Evolutionary conservation across 768 basidiomycete genomes (phyloP), one percentile per base, ranked within the genome.

Genomic region (Russula foetens): DNA sequence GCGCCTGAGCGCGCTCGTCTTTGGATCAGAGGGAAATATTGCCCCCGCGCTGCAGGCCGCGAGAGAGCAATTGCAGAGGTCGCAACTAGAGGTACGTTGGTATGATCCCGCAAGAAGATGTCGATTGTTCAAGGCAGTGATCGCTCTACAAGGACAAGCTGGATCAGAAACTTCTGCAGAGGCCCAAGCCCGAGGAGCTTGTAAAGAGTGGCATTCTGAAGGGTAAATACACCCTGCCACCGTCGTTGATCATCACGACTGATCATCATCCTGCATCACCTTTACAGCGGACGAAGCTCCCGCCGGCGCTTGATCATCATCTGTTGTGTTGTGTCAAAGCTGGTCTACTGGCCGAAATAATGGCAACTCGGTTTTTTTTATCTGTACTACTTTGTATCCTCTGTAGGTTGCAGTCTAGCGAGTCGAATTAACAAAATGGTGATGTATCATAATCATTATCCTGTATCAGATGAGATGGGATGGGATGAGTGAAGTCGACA

Each of bases 141-240:
- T 39, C 35, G 11, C 17, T 21, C 39, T 46, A 51, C 45, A 47
- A 87, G 84, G 80, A 86, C 73, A 83, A 81, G 68, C 77, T 89
- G 39, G 83, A 83, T 55, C 79, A 81, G 43, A 79, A 79, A 15
- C 75, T 88, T 50, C 78, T 81, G 60, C 70, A 78, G 43, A 77
- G 85, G 47, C 85, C 85, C 38, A 77, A 78, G 62, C 73, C 81
- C 5, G 82, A 83, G 58, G 83, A 86, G 63, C 75, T 90, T 41
- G 78, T 88, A 58, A 81, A 82, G 70, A 79, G 77, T 58, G 85
- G 84, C 11, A 88, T 88, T 66, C 73, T 88, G 51, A 71, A 72
- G 55, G 66, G 79, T 78, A 56, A 68, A 74, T 68, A 26, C 21
- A 11, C 19, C 39, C 39, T 33, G 45, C n/a, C 14, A 21, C 15